Evolutionary conservation across 768 basidiomycete genomes (phyloP).

Genomic region (Infundibulicybe gibba): DNA sequence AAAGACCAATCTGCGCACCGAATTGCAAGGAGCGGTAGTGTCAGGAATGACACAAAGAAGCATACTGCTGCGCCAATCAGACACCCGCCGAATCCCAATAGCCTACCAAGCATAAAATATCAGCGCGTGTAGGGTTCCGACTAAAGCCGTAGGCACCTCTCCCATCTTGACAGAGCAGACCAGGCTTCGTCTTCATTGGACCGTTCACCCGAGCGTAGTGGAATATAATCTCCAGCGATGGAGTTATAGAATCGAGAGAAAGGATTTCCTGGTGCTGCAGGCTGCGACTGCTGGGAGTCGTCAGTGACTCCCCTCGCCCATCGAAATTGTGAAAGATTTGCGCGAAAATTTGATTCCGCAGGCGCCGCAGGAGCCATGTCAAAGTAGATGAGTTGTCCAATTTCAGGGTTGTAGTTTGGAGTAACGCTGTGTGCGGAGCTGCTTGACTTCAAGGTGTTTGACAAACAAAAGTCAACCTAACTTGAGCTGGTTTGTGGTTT

Average conservation of each 20-base stretch:
- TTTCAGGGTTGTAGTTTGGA: too few relatives aligned
- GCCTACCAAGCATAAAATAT: slow-evolving; percentile 33
- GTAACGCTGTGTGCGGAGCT: too few relatives aligned
- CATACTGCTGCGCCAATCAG: slow-evolving; percentile 89
- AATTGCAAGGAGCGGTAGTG: slow-evolving; percentile 53
- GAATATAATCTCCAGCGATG: slow-evolving; percentile 85
- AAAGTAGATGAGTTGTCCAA: too few relatives aligned
- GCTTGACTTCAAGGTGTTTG: too few relatives aligned
- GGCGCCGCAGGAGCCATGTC: slow-evolving; percentile 11
- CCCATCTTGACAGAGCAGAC: slow-evolving; percentile 92
- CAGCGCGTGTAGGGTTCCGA: neutral
- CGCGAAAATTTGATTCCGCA: slow-evolving; percentile 67
- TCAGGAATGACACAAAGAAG: slow-evolving; percentile 88
- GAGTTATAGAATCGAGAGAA: slow-evolving; percentile 88
- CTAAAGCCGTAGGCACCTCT: slow-evolving; percentile 49
- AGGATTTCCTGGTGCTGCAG: slow-evolving; percentile 46
- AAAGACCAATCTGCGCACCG: slow-evolving; percentile 24
- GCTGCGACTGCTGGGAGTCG: slow-evolving; percentile 53
- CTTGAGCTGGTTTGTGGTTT: too few relatives aligned
- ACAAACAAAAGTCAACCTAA: too few relatives aligned
- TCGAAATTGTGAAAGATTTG: slow-evolving; percentile 79
- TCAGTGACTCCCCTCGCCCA: slow-evolving; percentile 76
- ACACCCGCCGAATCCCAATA: slow-evolving; percentile 90
- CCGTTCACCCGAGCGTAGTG: slow-evolving; percentile 74
- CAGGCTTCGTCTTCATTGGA: slow-evolving; percentile 96